Conservation (phyloP, 2,329 filamentous ascomycete genomes). For the Tolypocladium tundrense region DNA sequence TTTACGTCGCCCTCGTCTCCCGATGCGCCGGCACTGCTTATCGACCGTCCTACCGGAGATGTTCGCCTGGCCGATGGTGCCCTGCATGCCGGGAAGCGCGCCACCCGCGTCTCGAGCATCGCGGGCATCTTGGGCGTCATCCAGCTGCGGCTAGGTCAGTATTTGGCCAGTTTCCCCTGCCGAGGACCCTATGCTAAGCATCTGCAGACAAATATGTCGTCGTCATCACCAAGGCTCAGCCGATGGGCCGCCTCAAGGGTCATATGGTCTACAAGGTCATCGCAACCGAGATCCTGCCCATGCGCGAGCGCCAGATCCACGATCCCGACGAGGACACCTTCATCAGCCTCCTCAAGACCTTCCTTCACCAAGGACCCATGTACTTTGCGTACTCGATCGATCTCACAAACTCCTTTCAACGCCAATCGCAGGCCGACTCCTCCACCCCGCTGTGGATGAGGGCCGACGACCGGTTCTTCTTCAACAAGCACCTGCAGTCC, state of each 20-base stretch:
- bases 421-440: slow-evolving; percentile 68
- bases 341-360: slow-evolving; percentile 66
- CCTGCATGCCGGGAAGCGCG: slow-evolving; percentile 62
- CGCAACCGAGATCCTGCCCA: slow-evolving; percentile 82
- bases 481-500: slow-evolving; percentile 88
- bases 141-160: slow-evolving; percentile 77
- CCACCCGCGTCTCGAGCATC: slow-evolving; percentile 72
- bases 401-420: slow-evolving; percentile 92
- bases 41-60: slow-evolving; percentile 89
- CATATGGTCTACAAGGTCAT: slow-evolving; percentile 94
- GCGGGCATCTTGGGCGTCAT: slow-evolving; percentile 91
- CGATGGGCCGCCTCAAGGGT: slow-evolving; percentile 83
- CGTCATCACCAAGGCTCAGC: slow-evolving; percentile 87
- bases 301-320: slow-evolving; percentile 83
- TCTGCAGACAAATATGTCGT: slow-evolving; percentile 82
- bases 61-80: slow-evolving; percentile 74
- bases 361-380: slow-evolving; percentile 78
- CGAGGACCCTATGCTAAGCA: neutral
- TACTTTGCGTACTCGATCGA: slow-evolving; percentile 98
- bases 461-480: slow-evolving; percentile 96
- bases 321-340: slow-evolving; percentile 94
- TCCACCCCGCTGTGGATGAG: slow-evolving; percentile 76
- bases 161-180: neutral
- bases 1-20: slow-evolving; percentile 94
- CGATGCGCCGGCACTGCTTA: slow-evolving; percentile 73